Evolutionary conservation across 148 eudicot species (phyloP), one percentile per base, ranked within the genome.

Genomic region (Rhododendron vialii): DNA sequence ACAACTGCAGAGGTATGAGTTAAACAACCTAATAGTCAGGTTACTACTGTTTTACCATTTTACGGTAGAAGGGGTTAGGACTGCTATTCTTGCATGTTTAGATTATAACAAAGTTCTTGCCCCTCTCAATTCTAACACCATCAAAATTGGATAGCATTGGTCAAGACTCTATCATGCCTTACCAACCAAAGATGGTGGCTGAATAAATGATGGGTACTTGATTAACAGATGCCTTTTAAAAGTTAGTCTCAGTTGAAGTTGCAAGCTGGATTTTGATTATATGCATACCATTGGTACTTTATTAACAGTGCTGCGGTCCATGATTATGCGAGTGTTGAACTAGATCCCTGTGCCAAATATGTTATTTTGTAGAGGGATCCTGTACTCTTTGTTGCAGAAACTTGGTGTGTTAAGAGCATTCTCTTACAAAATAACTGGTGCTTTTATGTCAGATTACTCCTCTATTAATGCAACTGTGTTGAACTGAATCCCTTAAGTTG

Each of bases 1-100:
- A 95, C 98, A 63, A 98, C 98, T 65, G 98, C 98, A 3, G 98
- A 98, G 98, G 99, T 97, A 91, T 82, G 76, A 53, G 41, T 59
- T 17, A 45, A 41, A 10, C 33, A 67, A 45, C 69, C 83, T 55
- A 41, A 45, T 35, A 47, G 38, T 86, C 74, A 20, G 38, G 33
- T 81, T 73, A 24, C 48, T 43, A 59, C 26, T 14, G 26, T 26
- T 78, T 67, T n/a, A 12, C 45, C 38, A 7, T 45, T 82, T 55
- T n/a, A 28, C 9, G 61, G 11, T 47, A 51, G 20, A 51, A 5
- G 7, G 20, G 15, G 47, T 83, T 57, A 75, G 22, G 74, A 13
- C 20, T 38, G 43, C 6, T 59, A 24, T 12, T 8, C 35, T 63
- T 48, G 38, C 14, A 0, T 83, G 50, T 57, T 83, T 83, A 43